Percentiles rank a stretch among this genome's conserved stretches.
These are phyloP conservation scores for Paraphaeosphaeria sporulosa DNA, from an alignment of 2,329 filamentous ascomycete species.

Conservation along the genomic window DNA sequence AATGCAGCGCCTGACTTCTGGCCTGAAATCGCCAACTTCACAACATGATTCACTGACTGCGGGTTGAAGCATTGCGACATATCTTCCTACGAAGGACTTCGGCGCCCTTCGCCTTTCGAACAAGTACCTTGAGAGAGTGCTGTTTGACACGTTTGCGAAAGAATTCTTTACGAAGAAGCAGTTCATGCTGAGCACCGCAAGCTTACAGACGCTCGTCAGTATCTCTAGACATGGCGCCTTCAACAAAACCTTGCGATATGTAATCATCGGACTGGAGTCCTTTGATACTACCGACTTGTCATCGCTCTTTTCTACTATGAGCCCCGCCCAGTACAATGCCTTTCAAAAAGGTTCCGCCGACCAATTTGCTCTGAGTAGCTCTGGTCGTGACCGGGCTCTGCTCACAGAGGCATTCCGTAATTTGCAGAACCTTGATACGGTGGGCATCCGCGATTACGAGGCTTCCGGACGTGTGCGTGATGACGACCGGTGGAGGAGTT, in stretches of 20 bases:
- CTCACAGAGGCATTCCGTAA: slow-evolving; percentile 64
- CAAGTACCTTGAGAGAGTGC: slow-evolving; percentile 60
- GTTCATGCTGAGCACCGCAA: slow-evolving; percentile 61
- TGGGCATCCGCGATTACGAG: slow-evolving; percentile 68
- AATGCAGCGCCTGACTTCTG: background rate
- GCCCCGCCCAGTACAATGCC: slow-evolving; percentile 15
- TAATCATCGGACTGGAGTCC: slow-evolving; percentile 59
- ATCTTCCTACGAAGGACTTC: slow-evolving; percentile 65
- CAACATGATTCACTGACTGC: background rate
- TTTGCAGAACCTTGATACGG: slow-evolving; percentile 61
- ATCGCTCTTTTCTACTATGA: background rate
- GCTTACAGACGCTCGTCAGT: slow-evolving; percentile 60
- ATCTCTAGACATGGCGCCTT: slow-evolving; percentile 51
- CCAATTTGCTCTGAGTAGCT: slow-evolving; percentile 41
- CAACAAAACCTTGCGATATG: slow-evolving; percentile 52
- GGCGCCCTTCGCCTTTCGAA: slow-evolving; percentile 63
- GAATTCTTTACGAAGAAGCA: slow-evolving; percentile 73
- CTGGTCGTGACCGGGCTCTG: slow-evolving; percentile 61
- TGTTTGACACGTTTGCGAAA: slow-evolving; percentile 64
- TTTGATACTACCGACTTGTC: background rate
- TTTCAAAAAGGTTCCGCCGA: slow-evolving; percentile 33
- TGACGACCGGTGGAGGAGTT: slow-evolving; percentile 61
- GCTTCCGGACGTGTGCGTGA: slow-evolving; percentile 61
- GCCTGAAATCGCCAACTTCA: background rate
- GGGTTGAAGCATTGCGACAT: slow-evolving; percentile 51